These are phyloP conservation scores for Coprinellus micaceus DNA, from an alignment of 768 basidiomycete species.

Conservation along the genomic window DNA sequence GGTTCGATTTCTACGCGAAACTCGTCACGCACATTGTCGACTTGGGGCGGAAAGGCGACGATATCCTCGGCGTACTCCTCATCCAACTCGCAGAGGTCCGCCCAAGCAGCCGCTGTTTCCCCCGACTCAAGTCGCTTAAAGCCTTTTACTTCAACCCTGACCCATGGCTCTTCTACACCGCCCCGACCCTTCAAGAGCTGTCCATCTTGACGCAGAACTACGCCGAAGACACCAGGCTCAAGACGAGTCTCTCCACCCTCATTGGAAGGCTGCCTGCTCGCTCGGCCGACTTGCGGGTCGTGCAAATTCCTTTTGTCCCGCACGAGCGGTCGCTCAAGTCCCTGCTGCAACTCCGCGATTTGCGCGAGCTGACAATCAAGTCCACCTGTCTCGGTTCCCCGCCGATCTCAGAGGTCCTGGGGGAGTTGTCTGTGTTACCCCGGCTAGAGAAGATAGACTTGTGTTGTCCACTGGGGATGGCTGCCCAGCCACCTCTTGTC, in stretches of 20 bases:
- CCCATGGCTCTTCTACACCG: neutral
- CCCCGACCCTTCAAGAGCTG: neutral
- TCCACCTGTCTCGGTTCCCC: too few relatives aligned
- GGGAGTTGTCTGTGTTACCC: neutral
- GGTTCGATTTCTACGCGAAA: constrained; percentile 2
- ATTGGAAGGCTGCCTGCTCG: neutral
- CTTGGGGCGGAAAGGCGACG: neutral
- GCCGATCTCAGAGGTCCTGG: neutral
- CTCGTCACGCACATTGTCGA: neutral
- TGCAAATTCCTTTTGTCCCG: neutral
- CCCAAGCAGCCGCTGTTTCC: neutral
- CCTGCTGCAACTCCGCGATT: neutral
- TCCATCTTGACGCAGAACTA: neutral
- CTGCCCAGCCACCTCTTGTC: neutral
- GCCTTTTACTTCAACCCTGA: neutral
- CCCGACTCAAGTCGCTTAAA: neutral
- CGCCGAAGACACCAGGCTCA: neutral
- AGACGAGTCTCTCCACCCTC: neutral
- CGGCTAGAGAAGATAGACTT: neutral
- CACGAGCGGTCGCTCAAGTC: neutral
- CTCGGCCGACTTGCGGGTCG: neutral
- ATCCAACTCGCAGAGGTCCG: neutral
- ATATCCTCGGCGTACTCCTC: neutral
- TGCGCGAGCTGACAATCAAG: neutral
- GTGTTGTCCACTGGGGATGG: neutral